phyloP scores from a whole-genome alignment of 2,329 filamentous ascomycete genomes.

The Tolypocladium ophioglossoides region DNA sequence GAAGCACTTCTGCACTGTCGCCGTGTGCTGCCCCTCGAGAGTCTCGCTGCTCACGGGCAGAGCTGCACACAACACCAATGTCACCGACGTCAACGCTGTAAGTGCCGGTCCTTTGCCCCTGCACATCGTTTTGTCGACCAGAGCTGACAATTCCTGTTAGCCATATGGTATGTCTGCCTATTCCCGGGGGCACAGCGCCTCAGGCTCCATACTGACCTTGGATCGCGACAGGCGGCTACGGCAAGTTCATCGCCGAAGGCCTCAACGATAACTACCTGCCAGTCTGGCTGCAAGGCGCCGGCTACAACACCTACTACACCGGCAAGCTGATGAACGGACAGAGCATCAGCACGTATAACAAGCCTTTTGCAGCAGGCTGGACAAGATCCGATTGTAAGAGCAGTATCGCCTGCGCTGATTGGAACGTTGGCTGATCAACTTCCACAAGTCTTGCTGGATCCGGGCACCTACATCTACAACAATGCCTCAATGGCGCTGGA shows the following conservation, averaged over 20 bases:
- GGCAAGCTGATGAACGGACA: slow-evolving; percentile 65
- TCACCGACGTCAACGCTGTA: slow-evolving; percentile 41
- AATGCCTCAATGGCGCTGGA: slow-evolving; percentile 30
- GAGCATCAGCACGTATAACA: slow-evolving; percentile 48
- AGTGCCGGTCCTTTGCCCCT: slow-evolving; percentile 23
- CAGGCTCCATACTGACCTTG: not conserved
- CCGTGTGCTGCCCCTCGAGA: slow-evolving; percentile 57
- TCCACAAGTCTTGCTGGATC: slow-evolving; percentile 22
- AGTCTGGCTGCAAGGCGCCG: slow-evolving; percentile 57
- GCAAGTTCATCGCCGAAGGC: slow-evolving; percentile 55
- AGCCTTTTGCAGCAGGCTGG: slow-evolving; percentile 47
- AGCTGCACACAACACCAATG: slow-evolving; percentile 60
- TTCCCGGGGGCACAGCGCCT: no score
- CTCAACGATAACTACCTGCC: slow-evolving; percentile 59
- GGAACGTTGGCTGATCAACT: not conserved
- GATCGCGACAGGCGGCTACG: slow-evolving; percentile 32
- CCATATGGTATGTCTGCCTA: slow-evolving; percentile 32
- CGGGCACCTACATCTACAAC: slow-evolving; percentile 30
- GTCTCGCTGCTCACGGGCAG: slow-evolving; percentile 56
- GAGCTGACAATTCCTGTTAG: not conserved
- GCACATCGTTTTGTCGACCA: not conserved
- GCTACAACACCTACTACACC: slow-evolving; percentile 62
- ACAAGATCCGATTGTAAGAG: slow-evolving; percentile 30
- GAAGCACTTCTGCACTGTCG: slow-evolving; percentile 56
- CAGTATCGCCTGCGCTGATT: not conserved